Evolutionary conservation across 1,284 basidiomycete genomes (phyloP).

Genomic region (Puccinia triticina): DNA sequence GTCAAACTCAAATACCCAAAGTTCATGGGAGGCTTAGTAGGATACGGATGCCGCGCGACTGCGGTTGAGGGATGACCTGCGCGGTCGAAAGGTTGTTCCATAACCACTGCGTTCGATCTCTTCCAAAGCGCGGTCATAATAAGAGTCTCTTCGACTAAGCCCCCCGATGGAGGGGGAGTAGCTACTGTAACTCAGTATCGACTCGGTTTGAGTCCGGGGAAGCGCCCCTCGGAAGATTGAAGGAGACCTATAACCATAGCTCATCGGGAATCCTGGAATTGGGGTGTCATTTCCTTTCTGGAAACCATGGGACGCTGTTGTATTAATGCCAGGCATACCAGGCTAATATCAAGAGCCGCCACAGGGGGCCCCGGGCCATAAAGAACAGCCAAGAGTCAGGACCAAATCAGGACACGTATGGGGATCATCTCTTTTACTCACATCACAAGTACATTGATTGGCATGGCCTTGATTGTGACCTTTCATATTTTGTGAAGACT

Average conservation of each 20-base stretch:
- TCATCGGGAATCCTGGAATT: neutral
- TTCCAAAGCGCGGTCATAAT: neutral
- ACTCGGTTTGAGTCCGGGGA: neutral
- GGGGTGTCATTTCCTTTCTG: neutral
- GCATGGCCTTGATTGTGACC: neutral
- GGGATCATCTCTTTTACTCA: neutral
- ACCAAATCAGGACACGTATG: neutral
- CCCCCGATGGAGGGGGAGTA: neutral
- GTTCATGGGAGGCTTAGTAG: neutral
- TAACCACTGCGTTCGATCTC: neutral
- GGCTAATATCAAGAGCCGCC: too few species aligned
- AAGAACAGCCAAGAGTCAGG: neutral
- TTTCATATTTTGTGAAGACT: neutral
- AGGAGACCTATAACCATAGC: neutral
- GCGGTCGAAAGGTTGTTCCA: neutral
- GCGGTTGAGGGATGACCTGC: neutral
- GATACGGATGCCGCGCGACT: neutral
- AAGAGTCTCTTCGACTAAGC: neutral
- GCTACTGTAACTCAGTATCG: neutral
- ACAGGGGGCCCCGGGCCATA: too few species aligned
- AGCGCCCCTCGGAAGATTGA: neutral
- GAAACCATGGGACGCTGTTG: neutral
- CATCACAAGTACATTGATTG: neutral
- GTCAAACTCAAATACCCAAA: neutral
- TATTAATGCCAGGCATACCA: neutral